Conservation (phyloP, 768 basidiomycete species). For the Rhodotorula sphaerocarpa region DNA sequence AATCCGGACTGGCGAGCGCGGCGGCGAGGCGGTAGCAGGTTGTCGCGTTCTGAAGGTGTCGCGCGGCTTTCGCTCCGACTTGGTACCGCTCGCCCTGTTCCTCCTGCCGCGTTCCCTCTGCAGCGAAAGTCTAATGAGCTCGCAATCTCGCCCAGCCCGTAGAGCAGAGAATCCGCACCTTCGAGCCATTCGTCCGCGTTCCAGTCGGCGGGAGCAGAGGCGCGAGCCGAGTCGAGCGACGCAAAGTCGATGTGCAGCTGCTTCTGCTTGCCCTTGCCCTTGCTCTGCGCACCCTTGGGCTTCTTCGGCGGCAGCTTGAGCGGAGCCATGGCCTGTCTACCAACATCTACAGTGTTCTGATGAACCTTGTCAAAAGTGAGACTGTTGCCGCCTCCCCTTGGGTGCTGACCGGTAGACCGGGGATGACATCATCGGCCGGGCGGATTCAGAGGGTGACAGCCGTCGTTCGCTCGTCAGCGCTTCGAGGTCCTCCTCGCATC, state of each 20-base stretch:
- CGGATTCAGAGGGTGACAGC: no score
- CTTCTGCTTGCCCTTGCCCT: slow-evolving; percentile 20
- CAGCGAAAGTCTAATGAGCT: no score
- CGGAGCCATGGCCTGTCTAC: not conserved
- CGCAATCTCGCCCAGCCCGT: no score
- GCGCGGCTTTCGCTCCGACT: slow-evolving; percentile 15
- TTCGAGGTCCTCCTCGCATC: no score
- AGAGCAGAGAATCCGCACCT: slow-evolving; percentile 5
- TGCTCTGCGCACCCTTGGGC: slow-evolving; percentile 15
- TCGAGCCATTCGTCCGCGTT: slow-evolving; percentile 17
- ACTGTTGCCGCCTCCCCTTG: no score
- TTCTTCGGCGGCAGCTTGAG: slow-evolving; percentile 17
- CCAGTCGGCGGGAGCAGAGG: slow-evolving; percentile 3
- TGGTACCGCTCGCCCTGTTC: slow-evolving; percentile 33
- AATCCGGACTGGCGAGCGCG: not conserved
- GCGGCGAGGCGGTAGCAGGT: slow-evolving; percentile 19
- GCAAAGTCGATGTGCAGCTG: slow-evolving; percentile 21
- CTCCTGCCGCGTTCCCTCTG: slow-evolving; percentile 31
- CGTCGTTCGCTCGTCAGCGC: not conserved
- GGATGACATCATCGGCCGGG: no score
- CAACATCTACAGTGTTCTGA: no score
- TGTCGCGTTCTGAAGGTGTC: slow-evolving; percentile 21
- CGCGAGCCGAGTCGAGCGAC: slow-evolving; percentile 8
- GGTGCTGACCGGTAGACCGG: no score
- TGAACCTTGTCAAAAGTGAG: no score